These are phyloP conservation scores for Rhizopogon roseolus DNA, from an alignment of 768 basidiomycete species.

Conservation along the genomic window DNA sequence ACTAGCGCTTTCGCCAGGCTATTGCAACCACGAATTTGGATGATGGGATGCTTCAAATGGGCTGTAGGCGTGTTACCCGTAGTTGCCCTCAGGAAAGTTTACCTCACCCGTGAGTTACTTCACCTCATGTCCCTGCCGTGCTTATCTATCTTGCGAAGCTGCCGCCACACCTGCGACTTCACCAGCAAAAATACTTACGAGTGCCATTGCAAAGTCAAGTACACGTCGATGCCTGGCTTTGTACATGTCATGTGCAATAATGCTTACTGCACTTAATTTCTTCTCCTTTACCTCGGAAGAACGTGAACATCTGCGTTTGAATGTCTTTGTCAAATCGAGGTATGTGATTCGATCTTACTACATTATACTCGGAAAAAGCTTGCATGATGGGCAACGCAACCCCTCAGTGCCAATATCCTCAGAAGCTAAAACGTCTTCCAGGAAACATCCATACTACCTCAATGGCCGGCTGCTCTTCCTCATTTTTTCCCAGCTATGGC, in stretches of 20 bases:
- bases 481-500: conserved; percentile 43
- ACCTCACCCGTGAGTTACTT: conserved; percentile 49
- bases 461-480: conserved; percentile 67
- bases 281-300: conserved; percentile 23
- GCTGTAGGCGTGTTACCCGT: conserved; percentile 49
- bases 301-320: conserved; percentile 37
- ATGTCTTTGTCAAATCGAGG: conserved; percentile 66
- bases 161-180: conserved; percentile 46
- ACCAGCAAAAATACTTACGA: conserved; percentile 42
- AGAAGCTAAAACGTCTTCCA: conserved; percentile 18
- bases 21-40: conserved; percentile 39
- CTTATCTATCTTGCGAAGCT: conserved; percentile 26
- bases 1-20: conserved; percentile 27
- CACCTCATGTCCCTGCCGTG: background rate
- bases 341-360: conserved; percentile 15
- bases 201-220: conserved; percentile 41
- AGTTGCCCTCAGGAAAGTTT: conserved; percentile 51
- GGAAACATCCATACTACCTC: conserved; percentile 71
- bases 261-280: conserved; percentile 41
- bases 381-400: background rate
- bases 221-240: conserved; percentile 40
- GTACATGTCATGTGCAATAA: conserved; percentile 44
- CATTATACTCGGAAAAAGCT: conserved; percentile 6
- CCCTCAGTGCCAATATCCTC: background rate
- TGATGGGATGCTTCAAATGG: conserved; percentile 43